phyloP scores from a whole-genome alignment of 495 filamentous ascomycete species.

The Chaetomium fimeti region DNA sequence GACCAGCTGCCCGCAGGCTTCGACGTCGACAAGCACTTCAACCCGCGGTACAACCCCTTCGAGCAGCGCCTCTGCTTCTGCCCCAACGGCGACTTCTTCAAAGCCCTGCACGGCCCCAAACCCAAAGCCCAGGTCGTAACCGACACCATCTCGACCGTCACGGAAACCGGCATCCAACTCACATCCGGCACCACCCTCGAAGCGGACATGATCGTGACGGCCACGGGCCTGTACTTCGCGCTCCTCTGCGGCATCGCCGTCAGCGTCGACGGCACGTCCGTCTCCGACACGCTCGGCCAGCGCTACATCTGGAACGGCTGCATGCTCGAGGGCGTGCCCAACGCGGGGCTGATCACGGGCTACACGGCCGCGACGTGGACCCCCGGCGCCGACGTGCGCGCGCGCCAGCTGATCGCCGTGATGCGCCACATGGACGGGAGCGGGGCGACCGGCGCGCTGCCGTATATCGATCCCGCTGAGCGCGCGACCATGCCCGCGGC shows the following conservation, averaged over 20 bases:
- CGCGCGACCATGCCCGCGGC: conserved; percentile 21
- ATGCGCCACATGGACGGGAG: conserved; percentile 40
- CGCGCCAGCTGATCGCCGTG: conserved; percentile 38
- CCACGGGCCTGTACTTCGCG: conserved; percentile 64
- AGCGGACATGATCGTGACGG: conserved; percentile 72
- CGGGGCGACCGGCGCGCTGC: conserved; percentile 35
- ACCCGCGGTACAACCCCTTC: conserved; percentile 68
- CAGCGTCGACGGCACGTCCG: conserved; percentile 54
- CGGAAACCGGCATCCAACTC: conserved; percentile 56
- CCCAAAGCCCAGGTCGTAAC: conserved; percentile 65
- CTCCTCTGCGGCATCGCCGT: conserved; percentile 53
- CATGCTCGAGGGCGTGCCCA: conserved; percentile 46
- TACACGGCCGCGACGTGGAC: conserved; percentile 61
- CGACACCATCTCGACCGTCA: conserved; percentile 64
- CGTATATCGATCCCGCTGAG: conserved; percentile 26
- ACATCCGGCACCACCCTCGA: conserved; percentile 56
- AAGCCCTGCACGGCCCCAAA: conserved; percentile 52
- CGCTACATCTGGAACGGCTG: conserved; percentile 54
- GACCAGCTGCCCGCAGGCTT: conserved; percentile 55
- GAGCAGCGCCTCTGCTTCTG: conserved; percentile 71
- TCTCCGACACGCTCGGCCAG: conserved; percentile 53
- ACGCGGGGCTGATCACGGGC: conserved; percentile 38
- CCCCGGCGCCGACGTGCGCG: conserved; percentile 42
- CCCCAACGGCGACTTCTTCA: conserved; percentile 73
- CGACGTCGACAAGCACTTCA: conserved; percentile 65